Base-by-base conservation (phyloP, 2,329 filamentous ascomycete species). In the Alternaria atra region DNA sequence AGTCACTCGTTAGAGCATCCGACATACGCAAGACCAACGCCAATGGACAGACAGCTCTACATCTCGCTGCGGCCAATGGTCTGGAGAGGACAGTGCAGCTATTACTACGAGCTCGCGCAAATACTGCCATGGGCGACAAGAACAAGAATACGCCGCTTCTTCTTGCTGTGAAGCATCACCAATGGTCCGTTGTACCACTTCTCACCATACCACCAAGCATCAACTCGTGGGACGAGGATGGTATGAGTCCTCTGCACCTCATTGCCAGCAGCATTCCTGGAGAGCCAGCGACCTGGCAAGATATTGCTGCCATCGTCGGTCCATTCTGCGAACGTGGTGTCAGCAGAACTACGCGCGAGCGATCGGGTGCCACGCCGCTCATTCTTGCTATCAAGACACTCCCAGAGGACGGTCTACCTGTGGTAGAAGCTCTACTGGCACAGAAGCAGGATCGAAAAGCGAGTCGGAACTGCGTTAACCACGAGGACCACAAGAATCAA, bases 361-460 rank as follows among this genome's bases (percentile, higher is more conserved):
- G 67, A 39, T 71, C 70, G 5, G 75, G 75, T 7, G 74, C 74
- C 0, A 77, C 74, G 9, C 73, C 75, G 25, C 71, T 77, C n/a
- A 77, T 77, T 42, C 58, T 69, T 29, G 75, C 75, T 2, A 55
- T 74, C 35, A 76, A 68, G 25, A 65, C 60, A 5, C 67, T 77
- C 10, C 71, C 72, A 0, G 72, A 73, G 47, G 70, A 76, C 6
- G 75, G 74, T 0, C 6, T 76, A 3, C 66, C 67, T 1, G 65
- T 77, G 10, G 37, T 77, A 5, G 69, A 77, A 50, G 63, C 61
- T 9, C 52, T 77, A 1, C 59, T 77, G 3, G 52, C 55, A 4
- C 63, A 71, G 53, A 68, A 60, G 20, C 58, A 59, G 3, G 58
- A 66, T 9, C 63, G 64, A 23, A 64, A 63, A 54, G 65, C 53